Conservation (phyloP, 352 stramenopile genomes). For the Blastocystis sp. region DNA sequence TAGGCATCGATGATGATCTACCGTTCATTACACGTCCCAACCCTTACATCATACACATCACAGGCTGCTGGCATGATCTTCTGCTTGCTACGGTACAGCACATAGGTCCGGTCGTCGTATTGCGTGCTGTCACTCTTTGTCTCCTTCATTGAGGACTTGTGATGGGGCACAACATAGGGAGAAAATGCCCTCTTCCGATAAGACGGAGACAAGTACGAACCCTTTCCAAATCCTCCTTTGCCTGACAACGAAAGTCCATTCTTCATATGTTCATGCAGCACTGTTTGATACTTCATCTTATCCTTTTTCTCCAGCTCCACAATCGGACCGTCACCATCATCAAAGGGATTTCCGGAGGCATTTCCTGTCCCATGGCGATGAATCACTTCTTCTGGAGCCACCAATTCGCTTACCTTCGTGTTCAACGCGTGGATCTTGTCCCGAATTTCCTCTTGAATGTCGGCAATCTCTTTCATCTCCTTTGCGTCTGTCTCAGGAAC, state of each 20-base stretch:
- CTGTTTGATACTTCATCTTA: not conserved
- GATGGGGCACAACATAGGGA: not conserved
- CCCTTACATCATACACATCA: constrained; percentile 44
- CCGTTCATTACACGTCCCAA: not conserved
- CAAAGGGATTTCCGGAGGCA: not conserved
- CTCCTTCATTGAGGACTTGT: not conserved
- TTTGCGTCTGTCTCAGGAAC: not conserved
- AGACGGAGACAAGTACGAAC: not conserved
- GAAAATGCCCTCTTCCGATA: not conserved
- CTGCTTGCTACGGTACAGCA: constrained; percentile 47
- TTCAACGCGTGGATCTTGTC: not conserved
- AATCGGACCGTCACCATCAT: not conserved
- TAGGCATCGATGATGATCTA: constrained; percentile 37
- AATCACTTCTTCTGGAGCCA: not conserved
- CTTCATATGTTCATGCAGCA: not conserved
- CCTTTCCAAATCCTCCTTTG: not conserved
- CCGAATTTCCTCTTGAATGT: not conserved
- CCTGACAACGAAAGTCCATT: not conserved
- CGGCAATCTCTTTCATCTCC: not conserved
- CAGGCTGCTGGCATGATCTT: not conserved
- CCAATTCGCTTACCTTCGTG: not conserved
- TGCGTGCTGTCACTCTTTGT: not conserved
- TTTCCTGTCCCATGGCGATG: not conserved
- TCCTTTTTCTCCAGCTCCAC: constrained; percentile 14
- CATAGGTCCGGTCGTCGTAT: constrained; percentile 13